Base-by-base conservation (phyloP, 192 early-diverging fungal genomes). In the Backusella luteola region DNA sequence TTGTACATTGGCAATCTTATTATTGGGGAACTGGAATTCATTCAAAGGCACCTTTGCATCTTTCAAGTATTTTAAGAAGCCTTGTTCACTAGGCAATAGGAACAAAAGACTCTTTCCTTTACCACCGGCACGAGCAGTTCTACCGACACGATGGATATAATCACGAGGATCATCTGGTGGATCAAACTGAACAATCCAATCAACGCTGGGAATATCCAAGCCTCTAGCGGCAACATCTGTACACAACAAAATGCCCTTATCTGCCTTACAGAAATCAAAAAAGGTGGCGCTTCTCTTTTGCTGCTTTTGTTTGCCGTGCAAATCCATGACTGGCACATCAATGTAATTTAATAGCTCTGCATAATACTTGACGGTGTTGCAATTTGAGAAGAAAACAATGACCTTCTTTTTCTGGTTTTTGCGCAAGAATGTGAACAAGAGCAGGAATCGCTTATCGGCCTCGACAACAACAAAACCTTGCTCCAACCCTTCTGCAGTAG, bases 141-240 rank as follows among this genome's bases (percentile, higher is more conserved):
- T 93, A 35, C 98, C 97, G 29, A 97, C 96, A 79, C 96, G 90
- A 79, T 97, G 96, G 66, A 97, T 96, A 80, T 97, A 97, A 81
- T 96, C 94, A 81, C 96, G 94, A 77, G 97, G 96, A 87, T 99
- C 98, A 94, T 99, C 97, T 79, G 98, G 98, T 19, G 98, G 97
- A 83, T 99, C 98, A 82, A 94, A 99, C 85, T 99, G 98, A 72
- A 99, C 93, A 81, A 99, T 99, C 97, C 96, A 99, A 81, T 98
- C 97, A 11, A 99, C 98, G 6, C 94, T 90, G 34, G 98, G 98
- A 67, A 99, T 98, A 85, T 99, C 98, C 36, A 99, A 85, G 2
- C 98, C 98, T 83, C 98, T 91, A 4, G 98, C 98, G 19, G 98
- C 98, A 46, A 99, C 98, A 75, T 99, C 96, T 46, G 98, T 99